Base-by-base conservation (phyloP, 768 basidiomycete species). In the Tubosaeta sp. region DNA sequence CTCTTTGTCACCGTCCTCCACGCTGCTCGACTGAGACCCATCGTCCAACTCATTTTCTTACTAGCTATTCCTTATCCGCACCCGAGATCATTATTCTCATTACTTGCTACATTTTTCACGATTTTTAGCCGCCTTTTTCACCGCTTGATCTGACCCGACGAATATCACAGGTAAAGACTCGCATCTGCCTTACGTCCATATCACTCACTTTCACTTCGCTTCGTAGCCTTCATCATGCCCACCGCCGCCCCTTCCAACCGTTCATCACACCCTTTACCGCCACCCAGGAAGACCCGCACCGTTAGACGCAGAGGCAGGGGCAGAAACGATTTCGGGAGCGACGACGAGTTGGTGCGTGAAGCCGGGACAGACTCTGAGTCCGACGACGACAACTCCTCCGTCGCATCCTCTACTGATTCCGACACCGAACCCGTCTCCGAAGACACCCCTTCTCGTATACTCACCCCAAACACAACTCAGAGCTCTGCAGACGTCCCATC, bases 291-390 rank as follows among this genome's bases (percentile, higher is more conserved):
- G 61, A 71, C 71, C 27, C 70, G 76, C 47, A 55, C 77, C 44
- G 73, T 78, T 41, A 80, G 81, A 63, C 79, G 88, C 53, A 75
- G 88, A 60, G 85, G 85, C 33, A 76, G 85, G 61, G 84, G 73
- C 4, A 77, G 74, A 58, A 74, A 74, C 51, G 76, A 71, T 33
- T 72, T 84, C 29, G 84, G 81, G 48, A 89, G 86, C 57, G 89
- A 91, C 60, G 88, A 90, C 27, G 88, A 90, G 67, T 76, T 91
- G 48, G 80, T 80, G 72, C 78, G 89, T 54, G 88, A 86, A 69
- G 76, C 74, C 6, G 80, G 74, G 57, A 82, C 86, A 19, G 87
- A 88, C 68, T 85, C 87, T 10, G 87, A 86, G 52, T 72, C 74
- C 7, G 83, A 82, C 43, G 81, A 80, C 53, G 79, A 82, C 60